Evolutionary conservation across 495 filamentous ascomycete species (phyloP).

Genomic region (Trichoderma orchidacearum): DNA sequence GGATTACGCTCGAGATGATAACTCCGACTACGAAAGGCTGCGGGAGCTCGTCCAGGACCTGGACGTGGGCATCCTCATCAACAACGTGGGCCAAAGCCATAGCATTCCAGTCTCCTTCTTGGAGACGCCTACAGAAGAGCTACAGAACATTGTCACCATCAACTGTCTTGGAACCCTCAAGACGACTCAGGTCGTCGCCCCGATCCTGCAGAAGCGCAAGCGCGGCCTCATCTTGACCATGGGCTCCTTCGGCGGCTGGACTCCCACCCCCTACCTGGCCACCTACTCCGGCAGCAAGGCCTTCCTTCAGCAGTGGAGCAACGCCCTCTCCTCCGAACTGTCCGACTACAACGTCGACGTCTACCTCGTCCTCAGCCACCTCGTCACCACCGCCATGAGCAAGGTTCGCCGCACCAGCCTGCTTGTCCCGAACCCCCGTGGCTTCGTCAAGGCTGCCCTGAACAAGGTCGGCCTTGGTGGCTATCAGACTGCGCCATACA

Average conservation of each 20-base stretch:
- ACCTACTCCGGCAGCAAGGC: slow-evolving; percentile 98
- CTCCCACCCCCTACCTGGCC: slow-evolving; percentile 85
- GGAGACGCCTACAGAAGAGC: slow-evolving; percentile 60
- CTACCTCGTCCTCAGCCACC: slow-evolving; percentile 75
- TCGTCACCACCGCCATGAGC: slow-evolving; percentile 90
- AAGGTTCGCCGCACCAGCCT: slow-evolving; percentile 72
- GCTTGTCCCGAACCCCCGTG: slow-evolving; percentile 65
- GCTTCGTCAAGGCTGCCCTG: slow-evolving; percentile 68
- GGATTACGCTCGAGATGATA: slow-evolving; percentile 73
- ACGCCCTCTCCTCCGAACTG: slow-evolving; percentile 71
- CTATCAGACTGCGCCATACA: slow-evolving; percentile 60
- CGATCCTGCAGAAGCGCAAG: slow-evolving; percentile 69
- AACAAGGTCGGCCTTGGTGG: slow-evolving; percentile 69
- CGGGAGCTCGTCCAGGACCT: slow-evolving; percentile 50
- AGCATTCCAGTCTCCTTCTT: slow-evolving; percentile 83
- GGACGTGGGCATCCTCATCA: slow-evolving; percentile 80
- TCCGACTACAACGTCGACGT: slow-evolving; percentile 67
- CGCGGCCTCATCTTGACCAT: slow-evolving; percentile 90
- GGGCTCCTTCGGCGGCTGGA: slow-evolving; percentile 84
- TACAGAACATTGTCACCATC: slow-evolving; percentile 82
- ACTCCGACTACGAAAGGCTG: slow-evolving; percentile 64
- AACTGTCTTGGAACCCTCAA: slow-evolving; percentile 84
- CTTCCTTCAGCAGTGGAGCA: slow-evolving; percentile 95
- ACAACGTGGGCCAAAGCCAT: slow-evolving; percentile 95
- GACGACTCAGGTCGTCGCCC: slow-evolving; percentile 71